These are phyloP conservation scores for Tylopilus sp. DNA, from an alignment of 1,284 basidiomycete genomes.

Conservation along the genomic window DNA sequence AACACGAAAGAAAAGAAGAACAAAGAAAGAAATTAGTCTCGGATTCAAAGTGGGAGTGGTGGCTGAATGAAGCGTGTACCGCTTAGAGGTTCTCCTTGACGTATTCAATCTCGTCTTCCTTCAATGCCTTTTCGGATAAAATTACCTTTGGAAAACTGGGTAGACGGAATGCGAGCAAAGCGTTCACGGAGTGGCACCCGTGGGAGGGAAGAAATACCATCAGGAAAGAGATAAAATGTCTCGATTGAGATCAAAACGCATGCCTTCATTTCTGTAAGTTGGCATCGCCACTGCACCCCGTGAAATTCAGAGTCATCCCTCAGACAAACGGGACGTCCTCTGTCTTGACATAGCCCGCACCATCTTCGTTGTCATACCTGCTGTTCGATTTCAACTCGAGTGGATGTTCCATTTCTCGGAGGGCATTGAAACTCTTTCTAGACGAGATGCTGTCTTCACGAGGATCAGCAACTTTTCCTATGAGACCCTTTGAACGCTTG, in stretches of 20 bases:
- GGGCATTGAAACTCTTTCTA: conserved; percentile 77
- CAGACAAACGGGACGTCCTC: conserved; percentile 70
- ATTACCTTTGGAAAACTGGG: conserved; percentile 65
- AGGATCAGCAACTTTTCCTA: conserved; percentile 57
- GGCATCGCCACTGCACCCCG: conserved; percentile 64
- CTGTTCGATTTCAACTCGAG: conserved; percentile 40
- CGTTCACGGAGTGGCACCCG: conserved; percentile 76
- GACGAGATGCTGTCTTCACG: conserved; percentile 51
- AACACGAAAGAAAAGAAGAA: too few species aligned
- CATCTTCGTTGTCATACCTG: conserved; percentile 54
- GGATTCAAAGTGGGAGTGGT: not conserved
- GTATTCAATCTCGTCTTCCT: conserved; percentile 62
- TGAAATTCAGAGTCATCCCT: conserved; percentile 76
- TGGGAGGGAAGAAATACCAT: not conserved
- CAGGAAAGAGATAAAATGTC: not conserved
- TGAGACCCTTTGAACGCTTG: conserved; percentile 87
- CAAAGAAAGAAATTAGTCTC: not conserved
- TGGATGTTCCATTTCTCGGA: conserved; percentile 67
- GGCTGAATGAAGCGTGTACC: conserved; percentile 39
- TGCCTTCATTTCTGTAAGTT: conserved; percentile 68
- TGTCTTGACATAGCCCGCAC: conserved; percentile 58
- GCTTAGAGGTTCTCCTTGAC: conserved; percentile 56
- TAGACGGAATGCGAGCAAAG: conserved; percentile 70
- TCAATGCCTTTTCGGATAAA: too few species aligned
- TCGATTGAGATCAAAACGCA: conserved; percentile 4